Percentiles rank a stretch among this genome's conserved stretches.
Evolutionary conservation across 208 protist species (phyloP).

Genomic region (Trypanosoma melophagium): DNA sequence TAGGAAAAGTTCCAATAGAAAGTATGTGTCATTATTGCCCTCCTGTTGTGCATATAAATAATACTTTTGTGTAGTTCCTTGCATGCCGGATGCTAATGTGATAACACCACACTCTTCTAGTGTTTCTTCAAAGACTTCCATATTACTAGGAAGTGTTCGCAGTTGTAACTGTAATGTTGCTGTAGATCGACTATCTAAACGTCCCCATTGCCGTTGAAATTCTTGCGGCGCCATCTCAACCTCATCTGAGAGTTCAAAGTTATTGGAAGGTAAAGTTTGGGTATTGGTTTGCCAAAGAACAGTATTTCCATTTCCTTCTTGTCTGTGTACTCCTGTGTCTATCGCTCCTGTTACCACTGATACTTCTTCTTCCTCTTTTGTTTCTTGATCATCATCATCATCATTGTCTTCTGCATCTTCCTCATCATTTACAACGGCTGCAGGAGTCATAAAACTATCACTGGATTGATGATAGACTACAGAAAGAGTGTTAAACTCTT

Average conservation of each 20-base stretch:
- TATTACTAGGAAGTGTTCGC: not conserved
- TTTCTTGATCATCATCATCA: constrained; percentile 26
- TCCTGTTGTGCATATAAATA: constrained; percentile 53
- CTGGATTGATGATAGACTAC: constrained; percentile 76
- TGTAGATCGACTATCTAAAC: constrained; percentile 4
- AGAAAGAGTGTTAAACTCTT: constrained; percentile 90
- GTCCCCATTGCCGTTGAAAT: constrained; percentile 47
- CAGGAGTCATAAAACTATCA: constrained; percentile 34
- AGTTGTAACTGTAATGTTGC: constrained; percentile 28
- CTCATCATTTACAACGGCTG: constrained; percentile 4
- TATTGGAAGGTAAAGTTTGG: not conserved
- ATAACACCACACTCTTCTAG: constrained; percentile 47
- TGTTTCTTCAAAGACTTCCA: constrained; percentile 35
- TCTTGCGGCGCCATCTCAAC: constrained; percentile 37
- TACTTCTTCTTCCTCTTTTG: constrained; percentile 19
- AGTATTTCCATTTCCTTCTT: not conserved
- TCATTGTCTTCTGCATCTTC: too few relatives aligned
- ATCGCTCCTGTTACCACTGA: constrained; percentile 8
- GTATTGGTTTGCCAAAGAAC: not conserved
- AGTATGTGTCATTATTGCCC: constrained; percentile 23
- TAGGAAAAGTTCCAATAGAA: constrained; percentile 46
- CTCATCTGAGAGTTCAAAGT: constrained; percentile 34
- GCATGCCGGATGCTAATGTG: constrained; percentile 53
- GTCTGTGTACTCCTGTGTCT: not conserved
- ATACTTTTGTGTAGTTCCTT: constrained; percentile 37